phyloP scores from a whole-genome alignment of 305 asterid species.

The Fraxinus greggii region DNA sequence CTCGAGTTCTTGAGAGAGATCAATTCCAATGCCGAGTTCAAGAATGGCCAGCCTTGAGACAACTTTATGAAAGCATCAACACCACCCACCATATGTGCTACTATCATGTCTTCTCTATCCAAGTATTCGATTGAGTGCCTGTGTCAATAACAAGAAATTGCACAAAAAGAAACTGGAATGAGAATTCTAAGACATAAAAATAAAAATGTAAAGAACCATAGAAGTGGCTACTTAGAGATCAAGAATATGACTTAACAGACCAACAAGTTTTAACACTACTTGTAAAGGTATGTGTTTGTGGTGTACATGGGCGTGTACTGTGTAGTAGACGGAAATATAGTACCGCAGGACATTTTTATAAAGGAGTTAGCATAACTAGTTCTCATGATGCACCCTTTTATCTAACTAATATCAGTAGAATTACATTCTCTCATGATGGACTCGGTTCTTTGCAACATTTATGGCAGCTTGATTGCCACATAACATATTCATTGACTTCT shows the following conservation, averaged over 20 bases:
- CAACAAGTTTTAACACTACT: background rate
- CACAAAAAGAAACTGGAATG: slow-evolving; percentile 14
- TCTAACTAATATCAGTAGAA: background rate
- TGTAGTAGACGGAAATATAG: background rate
- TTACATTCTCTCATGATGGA: background rate
- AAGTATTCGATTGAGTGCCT: slow-evolving; percentile 82
- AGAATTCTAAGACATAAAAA: background rate
- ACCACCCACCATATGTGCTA: slow-evolving; percentile 80
- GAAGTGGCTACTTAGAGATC: background rate
- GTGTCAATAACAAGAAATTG: slow-evolving; percentile 27
- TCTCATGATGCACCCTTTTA: background rate
- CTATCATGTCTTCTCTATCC: slow-evolving; percentile 65
- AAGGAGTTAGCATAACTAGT: background rate
- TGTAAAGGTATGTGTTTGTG: background rate
- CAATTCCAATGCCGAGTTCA: slow-evolving; percentile 52
- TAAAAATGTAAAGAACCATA: background rate
- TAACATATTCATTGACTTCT: background rate
- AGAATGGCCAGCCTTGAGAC: slow-evolving; percentile 86
- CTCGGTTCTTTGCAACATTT: background rate
- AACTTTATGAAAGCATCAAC: slow-evolving; percentile 78
- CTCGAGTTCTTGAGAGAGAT: slow-evolving; percentile 64
- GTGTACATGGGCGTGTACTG: background rate
- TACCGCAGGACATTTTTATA: background rate
- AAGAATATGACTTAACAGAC: background rate
- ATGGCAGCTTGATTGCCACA: background rate